Evolutionary conservation across 2,329 filamentous ascomycete species (phyloP), one percentile per base, ranked within the genome.

Genomic region (Tolypocladium tundrense): DNA sequence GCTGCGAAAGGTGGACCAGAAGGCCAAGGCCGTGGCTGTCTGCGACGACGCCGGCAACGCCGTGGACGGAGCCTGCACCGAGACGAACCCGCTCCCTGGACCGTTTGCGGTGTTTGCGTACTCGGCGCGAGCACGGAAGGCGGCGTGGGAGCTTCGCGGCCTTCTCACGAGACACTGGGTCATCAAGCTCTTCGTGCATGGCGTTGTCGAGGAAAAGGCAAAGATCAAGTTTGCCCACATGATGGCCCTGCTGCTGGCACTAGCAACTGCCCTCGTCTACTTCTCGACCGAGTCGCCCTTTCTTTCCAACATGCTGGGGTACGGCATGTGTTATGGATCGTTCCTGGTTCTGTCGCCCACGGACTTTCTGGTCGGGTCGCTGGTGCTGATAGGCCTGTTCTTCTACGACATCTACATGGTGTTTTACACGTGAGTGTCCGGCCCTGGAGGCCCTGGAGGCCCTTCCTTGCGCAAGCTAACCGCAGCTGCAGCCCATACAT

Each of bases 371-470:
- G 96, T 90, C 0, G 91, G 91, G 0, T 88, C 87, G 8, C 72
- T 92, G 50, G 85, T 97, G 11, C 78, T 97, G 1, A 75, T 79
- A 11, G 90, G 88, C 0, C 78, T 97, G 1, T 97, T 97, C 75
- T 84, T 96, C 67, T 99, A 99, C 68, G 93, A 99, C 69, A 93
- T 99, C 54, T 86, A 94, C 71, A 91, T 93, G 79, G 90, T 94
- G 7, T 94, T 94, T 69, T 94, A 88, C 69, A 92, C 88, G 76
- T 86, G 69, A 73, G 83, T 78, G 27, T 16, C 10, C 53, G 11
- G 4, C 16, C n/a, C 5, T 2, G 6, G 16, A 33, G 11, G 4
- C 16, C n/a, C 5, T 2, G 6, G 16, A 33, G 19, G 10, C 14
- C 14, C 14, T n/a, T 0, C 0, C n/a, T 8, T 19, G 4, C 0